Conservation (phyloP, 2,329 filamentous ascomycete genomes). For the Escovopsis sp. region DNA sequence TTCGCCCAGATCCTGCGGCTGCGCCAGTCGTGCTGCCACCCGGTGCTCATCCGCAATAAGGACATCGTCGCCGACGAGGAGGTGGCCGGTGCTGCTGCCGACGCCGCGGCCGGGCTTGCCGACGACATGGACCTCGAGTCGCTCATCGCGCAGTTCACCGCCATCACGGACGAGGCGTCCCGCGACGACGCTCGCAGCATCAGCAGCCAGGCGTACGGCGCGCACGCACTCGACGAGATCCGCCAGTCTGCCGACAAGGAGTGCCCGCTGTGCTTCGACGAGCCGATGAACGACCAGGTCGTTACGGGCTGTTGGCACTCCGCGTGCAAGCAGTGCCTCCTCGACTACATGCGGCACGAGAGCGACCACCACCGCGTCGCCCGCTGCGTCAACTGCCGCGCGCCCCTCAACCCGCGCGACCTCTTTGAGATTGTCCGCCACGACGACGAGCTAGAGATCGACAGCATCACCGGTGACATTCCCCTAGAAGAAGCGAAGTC, state of each 20-base stretch:
- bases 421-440: constrained; percentile 86
- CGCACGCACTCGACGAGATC: constrained; percentile 80
- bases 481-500: no score
- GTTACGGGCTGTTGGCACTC: constrained; percentile 98
- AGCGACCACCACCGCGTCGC: constrained; percentile 59
- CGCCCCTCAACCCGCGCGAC: constrained; percentile 65
- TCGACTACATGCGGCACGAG: constrained; percentile 80
- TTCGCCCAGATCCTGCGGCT: constrained; percentile 92
- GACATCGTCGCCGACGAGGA: constrained; percentile 77
- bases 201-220: constrained; percentile 51
- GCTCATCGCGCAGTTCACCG: constrained; percentile 71
- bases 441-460: constrained; percentile 43
- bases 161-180: constrained; percentile 45
- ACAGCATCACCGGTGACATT: no score
- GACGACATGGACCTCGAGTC: constrained; percentile 93
- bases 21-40: constrained; percentile 88
- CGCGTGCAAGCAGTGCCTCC: constrained; percentile 84
- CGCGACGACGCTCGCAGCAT: no score
- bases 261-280: constrained; percentile 88
- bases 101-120: constrained; percentile 64
- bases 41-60: constrained; percentile 72
- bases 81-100: constrained; percentile 57
- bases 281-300: constrained; percentile 86
- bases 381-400: constrained; percentile 81
- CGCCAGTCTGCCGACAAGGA: constrained; percentile 77